phyloP scores from a whole-genome alignment of 192 early-diverging fungal species.

The Backusella circina region DNA sequence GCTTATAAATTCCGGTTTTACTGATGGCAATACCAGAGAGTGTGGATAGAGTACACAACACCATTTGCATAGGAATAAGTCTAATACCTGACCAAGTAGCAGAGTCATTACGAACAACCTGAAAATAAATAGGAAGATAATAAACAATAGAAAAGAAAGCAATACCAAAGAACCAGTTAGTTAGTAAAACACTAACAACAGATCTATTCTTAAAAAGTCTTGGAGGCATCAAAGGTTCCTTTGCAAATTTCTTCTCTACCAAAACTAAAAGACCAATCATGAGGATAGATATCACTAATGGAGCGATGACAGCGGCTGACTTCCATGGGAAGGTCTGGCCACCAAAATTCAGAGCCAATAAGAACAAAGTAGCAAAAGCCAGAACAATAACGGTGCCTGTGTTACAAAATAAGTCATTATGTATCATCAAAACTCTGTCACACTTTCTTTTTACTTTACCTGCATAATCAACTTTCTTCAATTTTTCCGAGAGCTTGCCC shows the following conservation, averaged over 20 bases:
- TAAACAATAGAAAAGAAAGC: conserved; percentile 32
- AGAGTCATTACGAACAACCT: conserved; percentile 65
- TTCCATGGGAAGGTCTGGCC: conserved; percentile 56
- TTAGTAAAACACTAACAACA: conserved; percentile 19
- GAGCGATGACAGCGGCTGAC: conserved; percentile 48
- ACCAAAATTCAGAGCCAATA: conserved; percentile 67
- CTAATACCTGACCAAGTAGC: conserved; percentile 42
- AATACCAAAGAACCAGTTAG: conserved; percentile 38
- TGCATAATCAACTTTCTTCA: conserved; percentile 59
- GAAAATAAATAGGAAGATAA: conserved; percentile 35
- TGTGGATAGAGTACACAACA: conserved; percentile 15
- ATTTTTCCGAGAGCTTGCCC: conserved; percentile 40
- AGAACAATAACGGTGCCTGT: conserved; percentile 37
- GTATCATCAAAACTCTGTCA: not conserved
- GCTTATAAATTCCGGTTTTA: conserved; percentile 13
- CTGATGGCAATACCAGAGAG: conserved; percentile 22
- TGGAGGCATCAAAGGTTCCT: conserved; percentile 63
- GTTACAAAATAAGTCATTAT: not conserved
- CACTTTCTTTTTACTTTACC: conserved; percentile 24
- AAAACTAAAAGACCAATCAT: conserved; percentile 36
- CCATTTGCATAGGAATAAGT: conserved; percentile 36
- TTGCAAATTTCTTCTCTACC: conserved; percentile 48
- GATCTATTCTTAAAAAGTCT: conserved; percentile 53
- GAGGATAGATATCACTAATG: conserved; percentile 40
- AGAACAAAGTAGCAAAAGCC: conserved; percentile 47